Base-by-base conservation (phyloP, 345 rosid genomes). In the Linum lewisii region DNA sequence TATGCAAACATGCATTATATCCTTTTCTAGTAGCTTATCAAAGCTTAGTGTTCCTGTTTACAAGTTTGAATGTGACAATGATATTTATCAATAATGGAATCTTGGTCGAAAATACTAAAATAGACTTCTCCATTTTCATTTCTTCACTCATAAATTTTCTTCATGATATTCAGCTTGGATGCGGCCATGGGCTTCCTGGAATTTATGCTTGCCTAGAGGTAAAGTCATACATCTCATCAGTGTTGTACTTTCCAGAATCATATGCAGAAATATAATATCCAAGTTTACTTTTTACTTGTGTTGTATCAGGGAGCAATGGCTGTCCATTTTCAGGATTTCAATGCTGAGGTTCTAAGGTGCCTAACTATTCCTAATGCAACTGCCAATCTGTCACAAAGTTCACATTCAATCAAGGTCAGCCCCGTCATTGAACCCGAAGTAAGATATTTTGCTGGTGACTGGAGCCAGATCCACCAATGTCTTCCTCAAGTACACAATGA, bases 121-220 rank as follows among this genome's bases (percentile, higher is more conserved):
- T 29, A 29, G 34, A 29, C 34, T 4, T 29, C 34, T 29, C 34
- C 7, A 29, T 29, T 29, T 29, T 29, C 34, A 29, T 29, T 29
- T 29, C 34, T 29, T 29, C 7, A 29, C 34, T 29, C 34, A 8
- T 29, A 8, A 29, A 29, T 29, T 29, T 29, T 16, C 47, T 42
- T 42, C 14, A 42, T 42, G 47, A 42, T 42, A 76, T 76, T 58
- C 87, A 87, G 96, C 92, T 93, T 75, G 97, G 99, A 75, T 89
- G 99, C 57, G 97, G 96, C 63, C 96, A 85, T 73, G 92, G 88
- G 24, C 92, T 93, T 69, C 97, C 95, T 11, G 97, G 84, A 57
- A 84, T 89, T 64, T 84, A 74, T 71, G 83, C 95, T 6, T 85
- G 77, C 82, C 83, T 84, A 19, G 75, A 89, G 96, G 97, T 85